Evolutionary conservation across 768 basidiomycete genomes (phyloP), one percentile per base, ranked within the genome.

Genomic region (Chalciporus pseudorubinellus): DNA sequence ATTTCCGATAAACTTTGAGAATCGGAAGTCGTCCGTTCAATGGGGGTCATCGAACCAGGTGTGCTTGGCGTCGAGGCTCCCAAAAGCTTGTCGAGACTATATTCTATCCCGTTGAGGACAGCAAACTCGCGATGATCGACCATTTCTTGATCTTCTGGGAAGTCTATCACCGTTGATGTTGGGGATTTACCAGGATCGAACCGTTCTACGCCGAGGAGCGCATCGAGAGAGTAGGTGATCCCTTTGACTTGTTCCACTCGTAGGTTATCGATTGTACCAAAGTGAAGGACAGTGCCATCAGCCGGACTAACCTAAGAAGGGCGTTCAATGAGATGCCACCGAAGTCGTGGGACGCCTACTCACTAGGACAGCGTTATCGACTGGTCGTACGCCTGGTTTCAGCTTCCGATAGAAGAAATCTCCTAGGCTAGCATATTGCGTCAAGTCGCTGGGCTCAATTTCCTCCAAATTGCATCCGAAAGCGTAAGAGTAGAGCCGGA

Each of bases 171-270:
- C 18, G 71, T 69, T 18, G 76, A 70, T 2, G 76, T 64, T 4
- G 72, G 68, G 8, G 80, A 70, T 16, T 73, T 74, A 16, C 72
- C 73, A 12, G 79, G 78, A 39, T 58, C 58, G 39, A 59, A 36
- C 19, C 76, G 72, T 51, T 87, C 82, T 28, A 85, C 77, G 33
- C 97, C 97, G 14, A 99, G 83, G 0, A 99, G 76, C 0, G 95
- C 94, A 55, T 97, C 90, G 12, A 99, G 80, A 1, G 94, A 97
- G 64, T 99, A 99, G 0, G 93, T 97, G 56, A 95, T 87, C 14
- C 97, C 97, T 70, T 99, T 99, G 64, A 99, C 92, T 70, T 98
- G 95, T 65, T 97, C 95, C 46, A 99, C 91, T 22, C 82, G 82
- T 44, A 83, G 75, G 59, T 83, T 81, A 31, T 74, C 80, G 56